Evolutionary conservation across 441 rosid genomes (phyloP), one percentile per base, ranked within the genome.

Genomic region (Aleurites moluccanus): DNA sequence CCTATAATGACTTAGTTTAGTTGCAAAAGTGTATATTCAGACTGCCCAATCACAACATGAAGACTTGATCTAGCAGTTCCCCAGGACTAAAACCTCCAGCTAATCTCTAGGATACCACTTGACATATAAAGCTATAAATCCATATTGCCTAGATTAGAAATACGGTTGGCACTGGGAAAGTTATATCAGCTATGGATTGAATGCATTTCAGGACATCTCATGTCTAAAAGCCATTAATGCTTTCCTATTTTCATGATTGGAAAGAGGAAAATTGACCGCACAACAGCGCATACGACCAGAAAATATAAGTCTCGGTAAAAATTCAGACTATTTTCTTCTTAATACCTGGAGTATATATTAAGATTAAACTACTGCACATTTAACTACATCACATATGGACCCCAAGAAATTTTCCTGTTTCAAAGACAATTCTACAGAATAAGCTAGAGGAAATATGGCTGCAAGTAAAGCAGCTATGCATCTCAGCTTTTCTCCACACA

Each of bases 401-500:
- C 16, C 33, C 0, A 69, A 23, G 50, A 69, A 21, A 38, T 6
- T 33, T 38, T 25, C 73, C 10, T 0, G 49, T 55, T 6, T 28
- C 62, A 69, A 53, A 20, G n/a, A 6, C 5, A 6, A 52, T 52
- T 38, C 35, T n/a, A 18, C 56, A 18, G 49, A 69, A 52, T 1
- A 6, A 3, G 16, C 4, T 30, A n/a, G 27, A 33, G 21, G 21
- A 53, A 28, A 10, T 42, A 69, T n/a, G 13, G 3, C 9, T 15
- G 35, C 35, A 50, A 28, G 13, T 61, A 30, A 61, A 49, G 71
- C 59, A 68, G 33, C 56, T 50, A 62, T 18, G 71, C 60, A 68
- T 53, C 56, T 50, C 44, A 52, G 20, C 20, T 18, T 11, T 7
- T 69, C 2, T 10, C 11, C 20, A 28, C 23, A 52, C 10, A 28